phyloP scores from a whole-genome alignment of 1,139 yeast species.

The Protomyces pachydermus region DNA sequence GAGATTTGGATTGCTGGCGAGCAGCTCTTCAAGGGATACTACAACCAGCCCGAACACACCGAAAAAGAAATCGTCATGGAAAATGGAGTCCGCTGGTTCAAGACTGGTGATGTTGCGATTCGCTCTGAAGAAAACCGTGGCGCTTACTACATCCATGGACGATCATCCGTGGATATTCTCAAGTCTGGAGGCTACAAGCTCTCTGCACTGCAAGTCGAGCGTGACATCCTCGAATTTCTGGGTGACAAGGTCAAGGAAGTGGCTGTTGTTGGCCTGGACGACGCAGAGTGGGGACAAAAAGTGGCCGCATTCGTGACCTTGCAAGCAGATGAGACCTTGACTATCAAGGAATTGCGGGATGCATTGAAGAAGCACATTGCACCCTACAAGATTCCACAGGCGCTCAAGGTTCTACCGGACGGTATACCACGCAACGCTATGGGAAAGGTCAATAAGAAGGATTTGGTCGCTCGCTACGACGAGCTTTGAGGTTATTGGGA shows the following conservation, averaged over 20 bases:
- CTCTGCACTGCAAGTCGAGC: conserved; percentile 41
- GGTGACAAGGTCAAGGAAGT: conserved; percentile 37
- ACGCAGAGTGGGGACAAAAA: conserved; percentile 41
- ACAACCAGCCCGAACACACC: conserved; percentile 40
- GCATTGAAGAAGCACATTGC: conserved; percentile 36
- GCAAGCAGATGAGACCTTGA: conserved; percentile 28
- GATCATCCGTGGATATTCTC: conserved; percentile 41
- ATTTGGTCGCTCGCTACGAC: conserved; percentile 34
- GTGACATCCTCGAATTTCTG: conserved; percentile 37
- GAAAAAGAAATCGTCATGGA: conserved; percentile 35
- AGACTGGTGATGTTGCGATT: conserved; percentile 42
- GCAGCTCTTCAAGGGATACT: conserved; percentile 39
- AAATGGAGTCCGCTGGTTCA: conserved; percentile 37
- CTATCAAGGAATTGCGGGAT: conserved; percentile 35
- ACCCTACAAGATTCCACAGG: conserved; percentile 39
- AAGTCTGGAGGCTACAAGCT: conserved; percentile 30
- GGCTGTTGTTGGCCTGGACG: conserved; percentile 40
- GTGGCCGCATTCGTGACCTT: conserved; percentile 39
- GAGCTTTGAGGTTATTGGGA: neutral
- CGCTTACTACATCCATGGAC: conserved; percentile 39
- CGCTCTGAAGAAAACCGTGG: conserved; percentile 34
- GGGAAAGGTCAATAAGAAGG: conserved; percentile 41
- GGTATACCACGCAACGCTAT: conserved; percentile 40
- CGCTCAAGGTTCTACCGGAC: conserved; percentile 27
- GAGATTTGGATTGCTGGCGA: conserved; percentile 40